phyloP scores from a whole-genome alignment of 352 stramenopile genomes.

The Thalassiosira mediterranea region DNA sequence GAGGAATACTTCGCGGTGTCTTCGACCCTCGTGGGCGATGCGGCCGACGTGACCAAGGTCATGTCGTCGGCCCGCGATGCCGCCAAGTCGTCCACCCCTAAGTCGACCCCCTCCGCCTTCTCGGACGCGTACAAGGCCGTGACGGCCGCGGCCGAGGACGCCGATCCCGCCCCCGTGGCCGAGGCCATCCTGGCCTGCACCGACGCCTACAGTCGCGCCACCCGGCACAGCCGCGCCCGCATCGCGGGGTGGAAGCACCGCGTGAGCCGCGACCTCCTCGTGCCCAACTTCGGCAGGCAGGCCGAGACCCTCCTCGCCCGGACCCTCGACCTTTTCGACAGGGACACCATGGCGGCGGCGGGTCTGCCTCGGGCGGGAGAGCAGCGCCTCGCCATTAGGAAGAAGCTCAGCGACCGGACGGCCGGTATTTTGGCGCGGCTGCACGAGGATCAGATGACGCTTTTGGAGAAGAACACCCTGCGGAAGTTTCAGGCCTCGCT shows the following conservation, averaged over 20 bases:
- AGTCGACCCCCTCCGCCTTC: slow-evolving; percentile 31
- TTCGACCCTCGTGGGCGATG: slow-evolving; percentile 40
- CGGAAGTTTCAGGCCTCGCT: slow-evolving; percentile 66
- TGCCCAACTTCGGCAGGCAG: slow-evolving; percentile 65
- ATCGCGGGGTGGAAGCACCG: slow-evolving; percentile 69
- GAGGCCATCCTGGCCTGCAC: slow-evolving; percentile 66
- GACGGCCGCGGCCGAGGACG: slow-evolving; percentile 40
- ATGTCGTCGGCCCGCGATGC: slow-evolving; percentile 18
- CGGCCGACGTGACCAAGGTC: slow-evolving; percentile 46
- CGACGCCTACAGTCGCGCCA: slow-evolving; percentile 65
- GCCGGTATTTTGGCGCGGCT: slow-evolving; percentile 57
- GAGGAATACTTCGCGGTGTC: slow-evolving; percentile 56
- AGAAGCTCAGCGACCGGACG: slow-evolving; percentile 61
- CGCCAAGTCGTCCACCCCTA: slow-evolving; percentile 8
- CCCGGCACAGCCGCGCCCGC: slow-evolving; percentile 56
- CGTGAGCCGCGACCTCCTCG: slow-evolving; percentile 54
- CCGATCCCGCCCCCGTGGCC: slow-evolving; percentile 65
- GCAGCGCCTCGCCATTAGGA: slow-evolving; percentile 62
- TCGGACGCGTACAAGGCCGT: slow-evolving; percentile 59
- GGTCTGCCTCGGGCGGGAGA: slow-evolving; percentile 56
- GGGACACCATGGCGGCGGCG: slow-evolving; percentile 68
- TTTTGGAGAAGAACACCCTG: slow-evolving; percentile 63
- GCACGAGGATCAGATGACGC: slow-evolving; percentile 64
- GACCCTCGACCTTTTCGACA: slow-evolving; percentile 69
- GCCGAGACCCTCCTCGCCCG: slow-evolving; percentile 54